Conservation (phyloP, 2,329 filamentous ascomycete genomes). For the Aspergillus clavatus region DNA sequence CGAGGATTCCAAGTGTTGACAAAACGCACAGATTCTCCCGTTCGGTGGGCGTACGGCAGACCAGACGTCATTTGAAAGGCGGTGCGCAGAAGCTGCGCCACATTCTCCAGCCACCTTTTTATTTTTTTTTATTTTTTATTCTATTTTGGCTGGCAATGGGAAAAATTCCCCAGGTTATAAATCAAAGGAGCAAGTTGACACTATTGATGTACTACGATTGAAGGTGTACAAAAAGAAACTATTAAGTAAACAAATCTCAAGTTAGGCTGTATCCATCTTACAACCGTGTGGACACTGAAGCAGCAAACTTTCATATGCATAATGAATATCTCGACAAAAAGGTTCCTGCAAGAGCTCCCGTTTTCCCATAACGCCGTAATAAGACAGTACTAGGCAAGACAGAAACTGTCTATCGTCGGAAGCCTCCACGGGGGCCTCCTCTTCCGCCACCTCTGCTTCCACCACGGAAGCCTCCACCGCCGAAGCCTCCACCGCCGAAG, state of each 20-base stretch:
- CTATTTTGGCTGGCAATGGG: too few species aligned
- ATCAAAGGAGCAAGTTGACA: too few species aligned
- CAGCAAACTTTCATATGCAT: constrained; percentile 33
- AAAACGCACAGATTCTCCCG: constrained; percentile 29
- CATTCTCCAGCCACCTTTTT: constrained; percentile 23
- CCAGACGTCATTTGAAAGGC: constrained; percentile 34
- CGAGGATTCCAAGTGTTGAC: constrained; percentile 24
- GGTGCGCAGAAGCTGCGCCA: constrained; percentile 28
- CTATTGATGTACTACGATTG: neutral
- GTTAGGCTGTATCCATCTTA: constrained; percentile 26
- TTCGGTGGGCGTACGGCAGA: constrained; percentile 7
- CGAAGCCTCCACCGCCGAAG: constrained; percentile 42
- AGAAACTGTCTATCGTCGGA: constrained; percentile 20
- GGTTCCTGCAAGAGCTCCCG: constrained; percentile 37
- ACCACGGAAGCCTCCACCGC: constrained; percentile 34
- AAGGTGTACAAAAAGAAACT: neutral
- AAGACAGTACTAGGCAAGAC: constrained; percentile 33
- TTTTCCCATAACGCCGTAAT: constrained; percentile 42
- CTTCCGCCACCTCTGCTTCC: constrained; percentile 29
- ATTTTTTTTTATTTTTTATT: too few species aligned
- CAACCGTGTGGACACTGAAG: constrained; percentile 25
- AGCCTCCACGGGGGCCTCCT: constrained; percentile 28
- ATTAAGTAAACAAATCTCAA: neutral
- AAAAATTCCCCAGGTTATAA: neutral
- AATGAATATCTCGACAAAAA: constrained; percentile 31